These are phyloP conservation scores for Vigna radiata DNA, from an alignment of 306 rosid genomes.

Conservation along the genomic window DNA sequence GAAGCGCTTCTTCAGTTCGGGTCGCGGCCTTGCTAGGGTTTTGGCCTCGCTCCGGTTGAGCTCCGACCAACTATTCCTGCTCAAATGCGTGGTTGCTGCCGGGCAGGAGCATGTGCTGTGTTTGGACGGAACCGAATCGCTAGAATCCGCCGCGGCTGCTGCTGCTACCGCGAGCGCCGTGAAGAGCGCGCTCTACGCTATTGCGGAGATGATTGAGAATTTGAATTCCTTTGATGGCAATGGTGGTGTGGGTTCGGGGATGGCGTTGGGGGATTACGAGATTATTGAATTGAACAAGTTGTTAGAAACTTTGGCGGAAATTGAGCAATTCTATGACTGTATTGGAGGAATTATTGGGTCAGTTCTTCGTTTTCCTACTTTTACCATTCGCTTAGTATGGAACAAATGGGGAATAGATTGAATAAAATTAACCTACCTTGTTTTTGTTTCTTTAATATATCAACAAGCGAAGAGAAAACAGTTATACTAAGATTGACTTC, in stretches of 20 bases:
- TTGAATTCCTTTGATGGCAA: slow-evolving; percentile 51
- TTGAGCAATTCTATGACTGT: slow-evolving; percentile 87
- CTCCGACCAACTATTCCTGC: slow-evolving; percentile 53
- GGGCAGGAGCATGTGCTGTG: slow-evolving; percentile 83
- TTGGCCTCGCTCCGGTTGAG: slow-evolving; percentile 50
- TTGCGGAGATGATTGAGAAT: slow-evolving; percentile 81
- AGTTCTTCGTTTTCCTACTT: slow-evolving; percentile 42
- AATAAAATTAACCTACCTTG: slow-evolving; percentile 8
- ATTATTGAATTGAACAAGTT: slow-evolving; percentile 68
- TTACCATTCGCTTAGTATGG: not conserved
- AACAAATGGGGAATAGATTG: not conserved
- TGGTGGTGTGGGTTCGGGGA: slow-evolving; percentile 39
- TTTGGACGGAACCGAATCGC: slow-evolving; percentile 44
- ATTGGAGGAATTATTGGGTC: slow-evolving; percentile 97
- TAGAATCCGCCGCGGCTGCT: slow-evolving; percentile 31
- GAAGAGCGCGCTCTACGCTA: slow-evolving; percentile 74
- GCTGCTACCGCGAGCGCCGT: slow-evolving; percentile 43
- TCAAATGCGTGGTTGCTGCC: slow-evolving; percentile 84
- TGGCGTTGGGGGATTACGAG: slow-evolving; percentile 63
- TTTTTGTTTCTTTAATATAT: slow-evolving; percentile 6
- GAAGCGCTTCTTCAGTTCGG: slow-evolving; percentile 60
- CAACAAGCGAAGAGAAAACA: not conserved
- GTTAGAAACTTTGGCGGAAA: slow-evolving; percentile 62
- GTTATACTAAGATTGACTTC: not conserved
- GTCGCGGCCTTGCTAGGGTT: slow-evolving; percentile 47